Conservation (phyloP, 768 basidiomycete species). For the Kwoniella botswanensis region DNA sequence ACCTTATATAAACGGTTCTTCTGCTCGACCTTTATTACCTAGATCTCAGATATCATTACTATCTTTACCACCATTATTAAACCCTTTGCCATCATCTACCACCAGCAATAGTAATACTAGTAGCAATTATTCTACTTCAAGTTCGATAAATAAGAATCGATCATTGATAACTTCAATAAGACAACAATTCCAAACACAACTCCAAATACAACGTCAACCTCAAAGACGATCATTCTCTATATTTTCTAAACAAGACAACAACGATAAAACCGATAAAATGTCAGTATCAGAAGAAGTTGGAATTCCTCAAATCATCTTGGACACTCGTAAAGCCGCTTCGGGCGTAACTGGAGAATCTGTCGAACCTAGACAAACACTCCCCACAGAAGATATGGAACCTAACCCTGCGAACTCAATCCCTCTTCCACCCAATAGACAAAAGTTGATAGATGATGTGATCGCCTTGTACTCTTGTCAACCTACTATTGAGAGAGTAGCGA, state of each 20-base stretch:
- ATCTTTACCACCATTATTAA: slow-evolving; percentile 22
- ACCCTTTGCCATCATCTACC: not conserved
- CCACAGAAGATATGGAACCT: slow-evolving; percentile 55
- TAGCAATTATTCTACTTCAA: slow-evolving; percentile 2
- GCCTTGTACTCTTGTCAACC: slow-evolving; percentile 60
- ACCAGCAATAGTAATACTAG: not conserved
- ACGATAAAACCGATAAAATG: slow-evolving; percentile 16
- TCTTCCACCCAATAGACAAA: slow-evolving; percentile 60
- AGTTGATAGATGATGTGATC: slow-evolving; percentile 60
- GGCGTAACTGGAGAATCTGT: slow-evolving; percentile 59
- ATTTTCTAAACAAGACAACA: slow-evolving; percentile 3
- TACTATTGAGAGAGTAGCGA: slow-evolving; percentile 59
- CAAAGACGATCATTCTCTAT: slow-evolving; percentile 1
- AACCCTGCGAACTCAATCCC: slow-evolving; percentile 59
- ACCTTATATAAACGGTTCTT: not conserved
- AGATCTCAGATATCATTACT: slow-evolving; percentile 27
- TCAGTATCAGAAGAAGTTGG: slow-evolving; percentile 25
- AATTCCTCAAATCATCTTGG: slow-evolving; percentile 47
- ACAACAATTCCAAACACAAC: not conserved
- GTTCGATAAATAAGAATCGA: not conserved
- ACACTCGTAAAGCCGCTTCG: slow-evolving; percentile 48
- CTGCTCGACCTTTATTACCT: slow-evolving; percentile 21
- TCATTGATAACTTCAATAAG: slow-evolving; percentile 4
- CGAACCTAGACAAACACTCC: slow-evolving; percentile 59
- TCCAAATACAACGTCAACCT: not conserved